Percentiles rank a stretch among this genome's conserved stretches.
Evolutionary conservation across 1,284 basidiomycete species (phyloP).

Genomic region (Heimioporus retisporus): DNA sequence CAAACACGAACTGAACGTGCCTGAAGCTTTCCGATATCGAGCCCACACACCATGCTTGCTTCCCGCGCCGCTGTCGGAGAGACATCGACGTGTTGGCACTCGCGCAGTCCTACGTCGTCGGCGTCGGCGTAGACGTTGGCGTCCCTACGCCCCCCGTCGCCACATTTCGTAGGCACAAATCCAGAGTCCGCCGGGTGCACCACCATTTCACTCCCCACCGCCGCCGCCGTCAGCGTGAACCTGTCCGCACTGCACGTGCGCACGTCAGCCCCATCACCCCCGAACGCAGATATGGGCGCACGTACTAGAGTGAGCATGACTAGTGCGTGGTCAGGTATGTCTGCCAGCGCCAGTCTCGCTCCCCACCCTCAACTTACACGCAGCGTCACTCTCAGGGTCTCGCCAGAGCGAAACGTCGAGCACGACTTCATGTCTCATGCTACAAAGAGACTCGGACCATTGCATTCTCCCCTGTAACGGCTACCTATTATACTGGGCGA

Average conservation of each 20-base stretch:
- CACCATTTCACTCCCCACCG: too few relatives aligned
- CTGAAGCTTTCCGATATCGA: slow-evolving; percentile 57
- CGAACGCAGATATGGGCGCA: background rate
- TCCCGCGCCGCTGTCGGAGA: slow-evolving; percentile 6
- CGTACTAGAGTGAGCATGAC: slow-evolving; percentile 32
- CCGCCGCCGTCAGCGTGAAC: slow-evolving; percentile 38
- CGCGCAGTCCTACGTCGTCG: too few relatives aligned
- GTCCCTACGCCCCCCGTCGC: too few relatives aligned
- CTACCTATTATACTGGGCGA: background rate
- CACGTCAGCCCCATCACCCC: too few relatives aligned
- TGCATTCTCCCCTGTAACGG: background rate
- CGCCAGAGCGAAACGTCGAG: slow-evolving; percentile 56
- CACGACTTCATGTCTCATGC: background rate
- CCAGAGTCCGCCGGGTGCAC: too few relatives aligned
- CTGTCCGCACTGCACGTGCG: slow-evolving; percentile 41
- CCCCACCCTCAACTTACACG: slow-evolving; percentile 34
- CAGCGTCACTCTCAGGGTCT: slow-evolving; percentile 20
- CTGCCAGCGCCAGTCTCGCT: slow-evolving; percentile 27
- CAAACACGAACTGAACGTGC: slow-evolving; percentile 58
- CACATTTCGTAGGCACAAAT: too few relatives aligned
- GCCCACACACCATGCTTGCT: slow-evolving; percentile 23
- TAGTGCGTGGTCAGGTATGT: slow-evolving; percentile 39
- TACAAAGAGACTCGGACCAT: too few relatives aligned
- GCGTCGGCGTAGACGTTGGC: too few relatives aligned
- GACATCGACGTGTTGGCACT: too few relatives aligned